phyloP scores from a whole-genome alignment of 164 flowering plant genomes.

The Amborella trichopoda region DNA sequence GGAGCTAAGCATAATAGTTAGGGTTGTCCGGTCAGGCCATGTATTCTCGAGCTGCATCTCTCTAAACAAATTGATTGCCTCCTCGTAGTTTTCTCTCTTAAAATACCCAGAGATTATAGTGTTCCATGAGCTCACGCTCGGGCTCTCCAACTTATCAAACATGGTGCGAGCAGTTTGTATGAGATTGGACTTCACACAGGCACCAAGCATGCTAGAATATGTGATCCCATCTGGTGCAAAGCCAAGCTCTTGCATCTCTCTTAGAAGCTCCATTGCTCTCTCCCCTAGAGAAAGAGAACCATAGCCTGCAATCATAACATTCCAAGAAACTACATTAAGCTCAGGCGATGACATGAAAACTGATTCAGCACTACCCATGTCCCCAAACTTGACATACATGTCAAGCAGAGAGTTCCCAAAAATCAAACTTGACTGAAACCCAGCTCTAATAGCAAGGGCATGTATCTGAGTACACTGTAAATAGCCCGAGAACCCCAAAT shows the following conservation, averaged over 20 bases:
- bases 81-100: conserved; percentile 35
- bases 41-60: conserved; percentile 40
- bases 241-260: conserved; percentile 58
- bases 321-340: conserved; percentile 68
- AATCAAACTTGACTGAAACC: conserved; percentile 20
- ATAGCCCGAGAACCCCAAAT: conserved; percentile 7
- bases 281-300: conserved; percentile 34
- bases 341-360: conserved; percentile 30
- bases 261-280: conserved; percentile 52
- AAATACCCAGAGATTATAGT: conserved; percentile 60
- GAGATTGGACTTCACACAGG: conserved; percentile 52
- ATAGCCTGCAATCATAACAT: conserved; percentile 64
- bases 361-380: conserved; percentile 36
- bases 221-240: conserved; percentile 56
- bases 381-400: conserved; percentile 26
- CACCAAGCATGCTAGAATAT: conserved; percentile 47
- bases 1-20: conserved; percentile 40
- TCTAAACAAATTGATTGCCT: conserved; percentile 50
- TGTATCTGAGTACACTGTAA: conserved; percentile 41
- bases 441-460: conserved; percentile 36
- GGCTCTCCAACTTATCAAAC: conserved; percentile 28
- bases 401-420: conserved; percentile 10
- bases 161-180: conserved; percentile 30
- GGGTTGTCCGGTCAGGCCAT: conserved; percentile 50
- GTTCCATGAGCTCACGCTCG: conserved; percentile 72